A percentile compares a stretch with the other conserved stretches of the same genome.
Conservation (phyloP, 768 basidiomycete species). For the Trametes coccinea region DNA sequence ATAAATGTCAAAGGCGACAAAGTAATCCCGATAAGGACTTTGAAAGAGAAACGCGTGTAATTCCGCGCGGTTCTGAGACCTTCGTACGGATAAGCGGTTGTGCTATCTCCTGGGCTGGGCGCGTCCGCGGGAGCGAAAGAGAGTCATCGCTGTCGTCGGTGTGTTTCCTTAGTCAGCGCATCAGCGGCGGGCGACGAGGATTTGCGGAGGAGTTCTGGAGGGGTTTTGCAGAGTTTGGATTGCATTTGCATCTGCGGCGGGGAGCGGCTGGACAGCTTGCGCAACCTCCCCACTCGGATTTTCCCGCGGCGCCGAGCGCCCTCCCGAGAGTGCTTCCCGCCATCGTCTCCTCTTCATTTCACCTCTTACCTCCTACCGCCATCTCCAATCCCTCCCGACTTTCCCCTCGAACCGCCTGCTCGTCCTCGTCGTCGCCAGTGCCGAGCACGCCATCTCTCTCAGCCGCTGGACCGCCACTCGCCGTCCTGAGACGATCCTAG, state of each 20-base stretch:
- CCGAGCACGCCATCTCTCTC: conserved; percentile 6
- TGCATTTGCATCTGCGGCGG: not conserved
- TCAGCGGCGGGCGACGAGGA: not conserved
- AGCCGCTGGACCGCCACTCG: not conserved
- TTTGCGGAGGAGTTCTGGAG: not conserved
- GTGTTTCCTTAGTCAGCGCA: conserved; percentile 8
- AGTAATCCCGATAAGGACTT: too few relatives aligned
- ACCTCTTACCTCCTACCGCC: conserved; percentile 7
- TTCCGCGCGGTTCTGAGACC: conserved; percentile 2
- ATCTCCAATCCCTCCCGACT: not conserved
- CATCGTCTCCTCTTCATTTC: conserved; percentile 13
- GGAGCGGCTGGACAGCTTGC: conserved; percentile 18
- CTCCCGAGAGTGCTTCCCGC: conserved; percentile 16
- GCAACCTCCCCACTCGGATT: conserved; percentile 17
- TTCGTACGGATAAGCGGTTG: not conserved
- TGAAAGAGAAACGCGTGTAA: not conserved
- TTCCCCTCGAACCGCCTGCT: not conserved
- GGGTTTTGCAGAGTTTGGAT: not conserved
- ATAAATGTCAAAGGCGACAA: too few relatives aligned
- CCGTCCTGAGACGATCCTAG: conserved; percentile 2
- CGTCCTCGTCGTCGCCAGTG: conserved; percentile 7
- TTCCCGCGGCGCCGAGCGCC: conserved; percentile 17
- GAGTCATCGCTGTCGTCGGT: conserved; percentile 7
- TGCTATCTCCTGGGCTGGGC: conserved; percentile 3
- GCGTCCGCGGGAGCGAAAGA: conserved; percentile 1